Base-by-base conservation (phyloP, 2,329 filamentous ascomycete genomes). In the Escovopsis sp. region DNA sequence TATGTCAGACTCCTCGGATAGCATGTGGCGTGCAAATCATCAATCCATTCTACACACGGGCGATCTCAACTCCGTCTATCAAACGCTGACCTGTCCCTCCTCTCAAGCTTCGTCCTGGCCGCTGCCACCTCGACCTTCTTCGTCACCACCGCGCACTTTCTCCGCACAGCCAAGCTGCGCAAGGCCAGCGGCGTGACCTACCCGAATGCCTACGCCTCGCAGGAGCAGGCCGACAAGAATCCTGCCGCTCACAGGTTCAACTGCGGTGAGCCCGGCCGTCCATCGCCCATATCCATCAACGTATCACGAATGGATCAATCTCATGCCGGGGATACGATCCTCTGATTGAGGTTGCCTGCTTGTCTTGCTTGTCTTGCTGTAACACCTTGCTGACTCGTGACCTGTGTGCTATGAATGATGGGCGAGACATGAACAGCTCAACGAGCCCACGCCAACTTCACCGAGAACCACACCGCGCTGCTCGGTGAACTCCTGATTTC, bases 391-490 rank as follows among this genome's bases (percentile, higher is more conserved):
- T 20, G 20, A 20, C 20, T 20, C 4, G 6, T 20, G 20, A 20
- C 20, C 3, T 3, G 20, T 20, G 20, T 20, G 20, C 20, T 20
- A 20, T 20, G 20, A 20, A 20, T 20, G 20, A 20, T 20, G 20
- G 20, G 20, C 20, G 20, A 6, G 6, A 20, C 20, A 20, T 14
- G 39, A 31, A 31, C 43, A 71, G 68, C 72, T 40, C 75, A 79
- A 53, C 71, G 74, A 38, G 69, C 74, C 9, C 78, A 82, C 55
- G 60, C 64, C 50, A 80, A 81, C 65, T 81, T 68, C 60, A 67
- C 66, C 48, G 79, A 82, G 64, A 78, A 74, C 59, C 62, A 73
- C 31, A 60, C 68, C 8, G 63, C 72, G 4, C 65, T 72, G 53
- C 52, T 80, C 10, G 64, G 60, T 16, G 59, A 65, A 20, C 60